A percentile compares a stretch with the other conserved stretches of the same genome.
Conservation (phyloP, 371 early-diverging fungal species). For the Capniomyces stellatus region DNA sequence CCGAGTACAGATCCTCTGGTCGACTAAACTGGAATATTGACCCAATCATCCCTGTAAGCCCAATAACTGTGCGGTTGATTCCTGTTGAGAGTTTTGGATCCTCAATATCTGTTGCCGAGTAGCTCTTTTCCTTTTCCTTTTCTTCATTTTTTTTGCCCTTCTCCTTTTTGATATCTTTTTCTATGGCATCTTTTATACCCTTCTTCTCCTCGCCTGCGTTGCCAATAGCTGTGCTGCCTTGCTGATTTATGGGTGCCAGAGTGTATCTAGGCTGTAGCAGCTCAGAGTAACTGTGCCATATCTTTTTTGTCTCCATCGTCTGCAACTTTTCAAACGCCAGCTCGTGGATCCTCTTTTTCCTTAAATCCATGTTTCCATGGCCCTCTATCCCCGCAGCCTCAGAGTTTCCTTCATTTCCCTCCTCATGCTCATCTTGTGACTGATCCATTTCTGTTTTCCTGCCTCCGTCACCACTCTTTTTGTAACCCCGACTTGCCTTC, state of each 20-base stretch:
- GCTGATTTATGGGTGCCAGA: neutral
- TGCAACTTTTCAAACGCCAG: too few relatives aligned
- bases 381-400: too few relatives aligned
- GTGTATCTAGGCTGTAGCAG: neutral
- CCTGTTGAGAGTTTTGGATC: slow-evolving; percentile 43
- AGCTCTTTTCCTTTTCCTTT: neutral
- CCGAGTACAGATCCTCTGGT: slow-evolving; percentile 35
- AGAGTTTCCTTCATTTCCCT: too few relatives aligned
- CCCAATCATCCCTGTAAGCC: slow-evolving; percentile 38
- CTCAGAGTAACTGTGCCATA: neutral
- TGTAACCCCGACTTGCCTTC: too few relatives aligned
- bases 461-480: too few relatives aligned
- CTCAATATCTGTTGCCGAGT: slow-evolving; percentile 29
- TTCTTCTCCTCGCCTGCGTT: neutral
- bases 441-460: too few relatives aligned
- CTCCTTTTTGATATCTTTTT: neutral
- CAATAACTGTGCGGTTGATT: slow-evolving; percentile 33
- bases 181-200: too few relatives aligned
- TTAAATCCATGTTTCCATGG: too few relatives aligned
- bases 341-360: too few relatives aligned
- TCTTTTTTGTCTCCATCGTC: neutral
- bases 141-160: neutral
- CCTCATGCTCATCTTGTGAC: too few relatives aligned
- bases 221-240: neutral
- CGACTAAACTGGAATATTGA: slow-evolving; percentile 38